Base-by-base conservation (phyloP, 2,329 filamentous ascomycete species). In the Lecanoromycetidae sp. region DNA sequence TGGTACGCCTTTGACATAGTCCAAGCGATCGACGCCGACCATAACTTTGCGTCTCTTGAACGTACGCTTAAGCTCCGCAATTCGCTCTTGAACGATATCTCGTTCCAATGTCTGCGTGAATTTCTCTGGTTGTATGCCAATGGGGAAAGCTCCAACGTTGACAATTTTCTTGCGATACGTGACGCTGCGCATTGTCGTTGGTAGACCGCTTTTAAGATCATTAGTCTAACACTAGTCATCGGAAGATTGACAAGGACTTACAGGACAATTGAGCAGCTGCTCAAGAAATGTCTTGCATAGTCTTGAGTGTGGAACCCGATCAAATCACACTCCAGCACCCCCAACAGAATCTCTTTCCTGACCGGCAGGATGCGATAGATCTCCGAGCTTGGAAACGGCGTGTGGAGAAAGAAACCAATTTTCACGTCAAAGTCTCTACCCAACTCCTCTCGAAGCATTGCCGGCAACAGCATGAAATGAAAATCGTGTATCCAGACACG, bases 251-350 rank as follows among this genome's bases (percentile, higher is more conserved):
- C 12, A 27, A 10, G n/a, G 23, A 65, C 76, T 63, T 71, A 84
- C 72, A 95, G 73, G 56, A 96, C 91, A 55, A 90, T 82, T n/a
- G 87, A 90, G 68, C 91, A 96, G 61, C 85, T 90, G 68, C 87
- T 94, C 56, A 98, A 69, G 69, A 96, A 98, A 67, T 98, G 91
- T 44, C 91, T 78, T n/a, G 88, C 90, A 61, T 98, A 98, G 68
- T 96, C 90, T 69, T 95, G 96, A 23, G 91, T 98, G 67, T 98
- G 91, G 71, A 98, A 96, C 26, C 91, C 91, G 60, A 96, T 87
- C 50, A 98, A 71, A 62, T 96, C 91, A 69, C 90, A 94, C 62
- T 94, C 84, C 27, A 98, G 74, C 32, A 96, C 79, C 47, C 91
- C 88, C 40, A 83, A 75, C 36, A 98, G 75, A 42, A 96, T 80